Evolutionary conservation across 495 filamentous ascomycete genomes (phyloP).

Genomic region (Penicillium fimorum): DNA sequence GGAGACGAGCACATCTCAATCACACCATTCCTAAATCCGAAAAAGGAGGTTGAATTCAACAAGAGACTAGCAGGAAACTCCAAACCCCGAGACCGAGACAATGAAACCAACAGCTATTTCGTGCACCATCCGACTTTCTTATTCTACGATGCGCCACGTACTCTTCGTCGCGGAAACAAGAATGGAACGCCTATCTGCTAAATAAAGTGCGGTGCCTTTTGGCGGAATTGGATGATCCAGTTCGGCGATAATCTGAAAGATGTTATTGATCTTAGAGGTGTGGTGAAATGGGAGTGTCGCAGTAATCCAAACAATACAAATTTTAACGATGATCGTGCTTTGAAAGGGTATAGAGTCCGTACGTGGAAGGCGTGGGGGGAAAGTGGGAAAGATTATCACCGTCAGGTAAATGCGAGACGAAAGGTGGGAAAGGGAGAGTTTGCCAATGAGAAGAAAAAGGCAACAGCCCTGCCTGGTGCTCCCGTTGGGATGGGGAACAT

Average conservation of each 20-base stretch:
- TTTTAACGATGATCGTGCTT: constrained; percentile 6
- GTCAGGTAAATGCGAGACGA: constrained; percentile 13
- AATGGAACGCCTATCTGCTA: constrained; percentile 12
- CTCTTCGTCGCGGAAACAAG: constrained; percentile 15
- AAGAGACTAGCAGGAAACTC: background rate
- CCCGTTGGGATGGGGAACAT: background rate
- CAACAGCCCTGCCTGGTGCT: background rate
- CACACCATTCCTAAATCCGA: constrained; percentile 8
- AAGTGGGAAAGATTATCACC: constrained; percentile 14
- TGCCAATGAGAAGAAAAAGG: background rate
- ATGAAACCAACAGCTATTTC: constrained; percentile 18
- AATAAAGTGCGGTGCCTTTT: constrained; percentile 11
- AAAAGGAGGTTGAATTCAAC: constrained; percentile 14
- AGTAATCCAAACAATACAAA: constrained; percentile 14
- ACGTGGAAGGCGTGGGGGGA: constrained; percentile 19
- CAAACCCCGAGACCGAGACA: no score
- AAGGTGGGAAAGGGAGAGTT: background rate
- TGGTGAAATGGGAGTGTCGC: constrained; percentile 18
- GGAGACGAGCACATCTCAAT: constrained; percentile 13
- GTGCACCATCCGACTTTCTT: constrained; percentile 12
- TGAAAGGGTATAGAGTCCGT: constrained; percentile 22
- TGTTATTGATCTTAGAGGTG: constrained; percentile 18
- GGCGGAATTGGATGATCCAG: constrained; percentile 19
- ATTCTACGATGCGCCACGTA: constrained; percentile 17
- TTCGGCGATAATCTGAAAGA: constrained; percentile 6